phyloP scores from a whole-genome alignment of 2,329 filamentous ascomycete species.

The Sarocladium kiliense region DNA sequence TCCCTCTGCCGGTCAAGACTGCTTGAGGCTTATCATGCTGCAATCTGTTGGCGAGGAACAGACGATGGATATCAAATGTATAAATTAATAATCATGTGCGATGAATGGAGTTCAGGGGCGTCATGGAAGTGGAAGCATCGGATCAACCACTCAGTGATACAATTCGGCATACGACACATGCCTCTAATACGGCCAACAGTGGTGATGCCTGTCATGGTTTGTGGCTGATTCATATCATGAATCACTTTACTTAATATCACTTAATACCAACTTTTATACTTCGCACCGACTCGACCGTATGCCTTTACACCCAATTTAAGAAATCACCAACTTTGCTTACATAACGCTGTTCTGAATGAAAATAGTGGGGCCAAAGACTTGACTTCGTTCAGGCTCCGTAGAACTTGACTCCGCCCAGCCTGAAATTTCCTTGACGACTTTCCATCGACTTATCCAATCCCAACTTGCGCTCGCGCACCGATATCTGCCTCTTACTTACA shows the following conservation, averaged over 20 bases:
- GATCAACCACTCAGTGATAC: neutral
- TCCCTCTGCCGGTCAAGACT: constrained; percentile 38
- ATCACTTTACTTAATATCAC: neutral
- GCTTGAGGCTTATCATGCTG: constrained; percentile 15
- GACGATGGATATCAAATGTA: neutral
- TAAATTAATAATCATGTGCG: constrained; percentile 5
- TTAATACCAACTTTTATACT: neutral
- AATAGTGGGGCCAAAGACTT: neutral
- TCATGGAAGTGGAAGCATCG: neutral
- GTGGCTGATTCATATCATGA: neutral
- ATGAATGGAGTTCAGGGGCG: constrained; percentile 7
- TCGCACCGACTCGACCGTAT: neutral
- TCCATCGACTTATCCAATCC: neutral
- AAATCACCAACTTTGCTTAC: neutral
- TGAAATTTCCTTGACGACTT: constrained; percentile 1
- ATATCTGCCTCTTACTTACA: neutral
- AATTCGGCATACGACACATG: neutral
- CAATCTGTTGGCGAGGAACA: neutral
- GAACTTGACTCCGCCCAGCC: neutral
- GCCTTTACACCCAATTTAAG: neutral
- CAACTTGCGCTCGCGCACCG: neutral
- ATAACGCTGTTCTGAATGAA: neutral
- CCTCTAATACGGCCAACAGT: neutral
- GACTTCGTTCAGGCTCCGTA: neutral
- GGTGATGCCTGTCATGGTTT: neutral